Evolutionary conservation across 2,329 filamentous ascomycete genomes (phyloP).

Genomic region (Colletotrichum plurivorum): DNA sequence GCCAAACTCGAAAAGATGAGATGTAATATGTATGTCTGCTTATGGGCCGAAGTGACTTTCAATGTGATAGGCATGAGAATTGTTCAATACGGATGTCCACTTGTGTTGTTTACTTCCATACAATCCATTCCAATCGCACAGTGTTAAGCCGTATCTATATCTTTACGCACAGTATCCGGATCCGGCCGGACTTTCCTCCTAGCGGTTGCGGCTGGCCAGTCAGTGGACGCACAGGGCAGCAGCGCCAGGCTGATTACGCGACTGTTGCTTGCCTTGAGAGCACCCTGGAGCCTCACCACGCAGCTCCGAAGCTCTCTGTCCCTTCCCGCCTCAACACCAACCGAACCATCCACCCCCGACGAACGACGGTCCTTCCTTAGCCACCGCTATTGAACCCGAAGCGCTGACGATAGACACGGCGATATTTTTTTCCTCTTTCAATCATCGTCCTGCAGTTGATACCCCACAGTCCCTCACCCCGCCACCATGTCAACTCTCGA

Average conservation of each 20-base stretch:
- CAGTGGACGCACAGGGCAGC: constrained; percentile 40
- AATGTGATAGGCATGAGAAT: too few species aligned
- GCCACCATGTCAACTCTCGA: constrained; percentile 87
- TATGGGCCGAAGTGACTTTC: too few species aligned
- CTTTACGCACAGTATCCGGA: constrained; percentile 19
- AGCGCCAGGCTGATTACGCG: constrained; percentile 43
- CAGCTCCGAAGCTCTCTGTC: constrained; percentile 43
- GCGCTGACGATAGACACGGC: constrained; percentile 17
- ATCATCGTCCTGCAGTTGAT: constrained; percentile 9
- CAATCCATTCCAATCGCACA: background rate
- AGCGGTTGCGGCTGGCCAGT: constrained; percentile 36
- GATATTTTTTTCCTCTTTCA: constrained; percentile 5
- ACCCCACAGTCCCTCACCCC: constrained; percentile 25
- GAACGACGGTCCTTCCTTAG: constrained; percentile 10
- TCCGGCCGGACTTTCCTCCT: constrained; percentile 41
- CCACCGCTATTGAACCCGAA: constrained; percentile 13
- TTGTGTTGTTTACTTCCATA: too few species aligned
- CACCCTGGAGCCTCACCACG: constrained; percentile 33
- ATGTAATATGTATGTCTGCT: too few species aligned
- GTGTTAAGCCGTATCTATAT: background rate
- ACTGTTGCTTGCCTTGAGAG: constrained; percentile 43
- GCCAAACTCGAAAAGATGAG: too few species aligned
- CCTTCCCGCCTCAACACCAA: constrained; percentile 37
- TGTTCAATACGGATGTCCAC: too few species aligned
- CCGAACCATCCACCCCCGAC: constrained; percentile 17